A percentile compares a stretch with the other conserved stretches of the same genome.
These are phyloP conservation scores for Pseudopithomyces chartarum DNA, from an alignment of 2,329 filamentous ascomycete genomes.

Conservation along the genomic window DNA sequence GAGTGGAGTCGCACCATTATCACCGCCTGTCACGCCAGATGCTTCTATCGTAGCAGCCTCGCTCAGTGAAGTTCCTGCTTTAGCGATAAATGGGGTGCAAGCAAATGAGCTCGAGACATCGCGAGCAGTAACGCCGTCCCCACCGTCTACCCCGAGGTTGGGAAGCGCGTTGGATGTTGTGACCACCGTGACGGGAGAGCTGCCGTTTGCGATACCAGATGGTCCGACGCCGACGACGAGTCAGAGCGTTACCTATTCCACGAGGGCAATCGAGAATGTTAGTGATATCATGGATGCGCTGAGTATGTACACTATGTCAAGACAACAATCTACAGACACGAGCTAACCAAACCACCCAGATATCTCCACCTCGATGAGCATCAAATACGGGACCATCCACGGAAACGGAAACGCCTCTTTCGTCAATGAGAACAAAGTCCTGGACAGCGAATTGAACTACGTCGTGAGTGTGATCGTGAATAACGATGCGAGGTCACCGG, in stretches of 20 bases:
- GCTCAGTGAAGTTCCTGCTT: slow-evolving; percentile 14
- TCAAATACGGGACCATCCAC: slow-evolving; percentile 46
- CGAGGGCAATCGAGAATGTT: slow-evolving; percentile 39
- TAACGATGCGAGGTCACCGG: slow-evolving; percentile 24
- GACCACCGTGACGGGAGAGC: slow-evolving; percentile 9
- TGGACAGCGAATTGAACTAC: slow-evolving; percentile 38
- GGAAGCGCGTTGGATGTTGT: slow-evolving; percentile 18
- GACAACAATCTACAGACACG: no score
- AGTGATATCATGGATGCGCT: slow-evolving; percentile 47
- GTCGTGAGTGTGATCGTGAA: slow-evolving; percentile 36
- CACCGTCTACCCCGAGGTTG: not conserved
- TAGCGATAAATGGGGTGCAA: slow-evolving; percentile 24
- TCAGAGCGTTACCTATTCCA: slow-evolving; percentile 38
- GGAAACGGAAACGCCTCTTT: slow-evolving; percentile 37
- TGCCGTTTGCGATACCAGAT: slow-evolving; percentile 20
- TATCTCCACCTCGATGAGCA: slow-evolving; percentile 44
- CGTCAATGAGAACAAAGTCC: slow-evolving; percentile 37
- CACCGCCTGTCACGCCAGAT: slow-evolving; percentile 22
- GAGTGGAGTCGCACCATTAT: not conserved
- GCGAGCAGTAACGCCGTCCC: not conserved
- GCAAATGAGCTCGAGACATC: not conserved
- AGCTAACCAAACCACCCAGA: slow-evolving; percentile 8
- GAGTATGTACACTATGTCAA: slow-evolving; percentile 10
- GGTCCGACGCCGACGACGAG: slow-evolving; percentile 28
- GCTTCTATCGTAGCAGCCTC: slow-evolving; percentile 1